phyloP scores from a whole-genome alignment of 1,284 basidiomycete species.

The Apiotrichum gamsii region DNA sequence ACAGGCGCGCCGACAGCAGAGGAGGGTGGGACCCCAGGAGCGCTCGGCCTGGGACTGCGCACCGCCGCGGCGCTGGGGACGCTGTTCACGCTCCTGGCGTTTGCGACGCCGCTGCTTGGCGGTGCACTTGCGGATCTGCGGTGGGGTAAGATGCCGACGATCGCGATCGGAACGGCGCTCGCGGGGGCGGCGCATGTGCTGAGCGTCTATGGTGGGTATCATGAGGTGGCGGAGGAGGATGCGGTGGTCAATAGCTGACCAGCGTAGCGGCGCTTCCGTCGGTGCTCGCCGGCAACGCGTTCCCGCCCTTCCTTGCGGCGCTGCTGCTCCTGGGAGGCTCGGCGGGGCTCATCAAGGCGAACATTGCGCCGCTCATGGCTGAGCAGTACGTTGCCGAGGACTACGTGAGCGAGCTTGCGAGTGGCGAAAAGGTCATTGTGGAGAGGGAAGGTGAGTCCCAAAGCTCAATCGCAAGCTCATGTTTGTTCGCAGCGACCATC shows the following conservation, averaged over 20 bases:
- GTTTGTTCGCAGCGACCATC: conserved; percentile 15
- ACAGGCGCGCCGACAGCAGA: conserved; percentile 18
- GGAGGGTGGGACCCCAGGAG: conserved; percentile 17
- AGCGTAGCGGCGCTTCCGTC: conserved; percentile 15
- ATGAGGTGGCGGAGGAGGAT: background rate
- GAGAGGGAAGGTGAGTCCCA: conserved; percentile 17
- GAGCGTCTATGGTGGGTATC: conserved; percentile 15
- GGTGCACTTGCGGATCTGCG: conserved; percentile 18
- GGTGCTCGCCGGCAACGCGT: conserved; percentile 9
- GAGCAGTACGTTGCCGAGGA: conserved; percentile 19
- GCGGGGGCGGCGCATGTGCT: conserved; percentile 15
- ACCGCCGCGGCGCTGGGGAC: conserved; percentile 18
- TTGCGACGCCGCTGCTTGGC: conserved; percentile 19
- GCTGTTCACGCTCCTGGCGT: conserved; percentile 21
- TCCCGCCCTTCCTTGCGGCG: conserved; percentile 12
- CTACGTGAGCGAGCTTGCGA: conserved; percentile 1
- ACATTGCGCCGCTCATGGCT: conserved; percentile 23
- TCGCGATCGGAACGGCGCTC: conserved; percentile 14
- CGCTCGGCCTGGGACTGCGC: conserved; percentile 23
- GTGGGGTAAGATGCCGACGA: conserved; percentile 22
- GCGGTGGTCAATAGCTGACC: too few relatives aligned
- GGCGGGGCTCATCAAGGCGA: conserved; percentile 22
- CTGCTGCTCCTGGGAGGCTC: conserved; percentile 16
- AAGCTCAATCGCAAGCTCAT: background rate
- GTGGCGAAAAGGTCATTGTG: conserved; percentile 20